Base-by-base conservation (phyloP, 2,329 filamentous ascomycete species). In the Penicillium sp. region DNA sequence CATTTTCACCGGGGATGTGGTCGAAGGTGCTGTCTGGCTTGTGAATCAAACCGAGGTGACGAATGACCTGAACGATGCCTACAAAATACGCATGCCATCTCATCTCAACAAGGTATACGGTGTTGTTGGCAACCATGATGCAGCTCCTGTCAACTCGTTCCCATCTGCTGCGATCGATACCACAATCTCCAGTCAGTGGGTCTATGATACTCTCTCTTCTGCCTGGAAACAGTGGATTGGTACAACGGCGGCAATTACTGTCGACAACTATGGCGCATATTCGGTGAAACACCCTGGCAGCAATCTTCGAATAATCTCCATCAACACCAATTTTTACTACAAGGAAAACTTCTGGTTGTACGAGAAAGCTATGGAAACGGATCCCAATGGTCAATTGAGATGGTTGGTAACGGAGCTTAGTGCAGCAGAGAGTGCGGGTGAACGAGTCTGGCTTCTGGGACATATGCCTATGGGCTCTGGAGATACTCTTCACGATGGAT, bases 1-100 rank as follows among this genome's bases (percentile, higher is more conserved):
- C n/a, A 74, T 85, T 24, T 84, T 84, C 65, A 85, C 82, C 0
- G 82, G 82, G 5, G 82, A 85, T 53, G 74, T 84, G 23, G 73
- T 84, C 17, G 81, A 83, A 55, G 79, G 81, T 33, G 71, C 68
- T 7, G 66, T 73, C 1, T 75, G 71, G 72, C 58, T 68, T 6
- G 65, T 72, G 20, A 70, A 65, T 21, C 58, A 72, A 23, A 62
- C 63, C 6, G 66, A 72, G 39, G 69, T 71, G 27, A 66, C 62
- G 4, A 51, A 57, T 26, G 68, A 74, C 42, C 56, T 84, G 41
- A 66, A 72, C 12, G 66, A 74, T 42, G 76, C 78, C 6, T 83
- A 82, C 55, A 61, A 61, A 1, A 72, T 39, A 7, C 58, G 72
- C 27, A 82, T 83, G 76, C 64, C 71, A 13, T 57, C 62, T 0